A percentile compares a stretch with the other conserved stretches of the same genome.
These are phyloP conservation scores for Cordyceps militaris DNA, from an alignment of 2,329 filamentous ascomycete species.

Conservation along the genomic window DNA sequence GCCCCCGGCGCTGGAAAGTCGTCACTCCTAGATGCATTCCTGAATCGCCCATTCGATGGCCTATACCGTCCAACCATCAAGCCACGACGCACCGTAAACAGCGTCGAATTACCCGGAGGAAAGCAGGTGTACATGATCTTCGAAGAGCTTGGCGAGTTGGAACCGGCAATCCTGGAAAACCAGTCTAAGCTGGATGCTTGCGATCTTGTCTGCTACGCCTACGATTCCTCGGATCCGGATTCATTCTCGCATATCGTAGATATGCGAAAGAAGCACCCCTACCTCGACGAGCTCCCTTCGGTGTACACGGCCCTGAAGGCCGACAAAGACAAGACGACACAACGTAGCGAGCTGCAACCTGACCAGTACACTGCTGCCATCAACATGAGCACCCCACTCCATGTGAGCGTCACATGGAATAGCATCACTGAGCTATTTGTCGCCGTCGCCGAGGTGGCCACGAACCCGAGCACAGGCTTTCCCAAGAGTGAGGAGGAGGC, in stretches of 20 bases:
- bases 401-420: constrained; percentile 91
- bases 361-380: constrained; percentile 81
- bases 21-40: constrained; percentile 80
- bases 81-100: constrained; percentile 88
- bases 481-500: constrained; percentile 84
- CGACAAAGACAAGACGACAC: constrained; percentile 93
- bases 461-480: constrained; percentile 80
- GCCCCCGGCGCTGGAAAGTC: constrained; percentile 85
- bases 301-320: constrained; percentile 93
- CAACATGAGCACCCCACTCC: constrained; percentile 84
- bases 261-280: constrained; percentile 69
- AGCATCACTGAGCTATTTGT: constrained; percentile 94
- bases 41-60: constrained; percentile 77
- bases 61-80: constrained; percentile 93
- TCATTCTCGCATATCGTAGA: constrained; percentile 89
- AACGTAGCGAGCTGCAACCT: constrained; percentile 82
- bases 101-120: constrained; percentile 88
- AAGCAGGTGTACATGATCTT: constrained; percentile 97
- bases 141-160: constrained; percentile 91
- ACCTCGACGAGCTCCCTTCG: constrained; percentile 81
- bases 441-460: constrained; percentile 81
- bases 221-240: constrained; percentile 94
- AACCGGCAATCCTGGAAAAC: constrained; percentile 90
- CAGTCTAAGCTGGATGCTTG: constrained; percentile 83
- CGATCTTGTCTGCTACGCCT: constrained; percentile 90